Conservation (phyloP, 2,329 filamentous ascomycete species). For the Cercospora berteroae region DNA sequence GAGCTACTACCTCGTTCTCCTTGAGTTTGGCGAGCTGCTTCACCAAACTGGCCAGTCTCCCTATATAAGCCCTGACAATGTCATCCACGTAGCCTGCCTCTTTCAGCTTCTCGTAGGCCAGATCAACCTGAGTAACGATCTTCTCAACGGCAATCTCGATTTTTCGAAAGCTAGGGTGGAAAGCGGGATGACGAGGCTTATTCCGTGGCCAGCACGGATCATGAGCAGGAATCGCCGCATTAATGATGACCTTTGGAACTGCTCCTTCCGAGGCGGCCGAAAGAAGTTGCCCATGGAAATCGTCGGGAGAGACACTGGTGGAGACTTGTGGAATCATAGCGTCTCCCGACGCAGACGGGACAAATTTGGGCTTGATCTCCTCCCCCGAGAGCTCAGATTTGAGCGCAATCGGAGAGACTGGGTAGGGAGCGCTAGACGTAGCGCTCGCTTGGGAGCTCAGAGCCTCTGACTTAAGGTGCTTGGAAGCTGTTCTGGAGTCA, state of each 20-base stretch:
- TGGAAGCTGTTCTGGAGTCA: not conserved
- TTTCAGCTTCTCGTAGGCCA: too few species aligned
- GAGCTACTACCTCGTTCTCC: not conserved
- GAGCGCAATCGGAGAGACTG: not conserved
- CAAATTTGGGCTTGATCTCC: not conserved
- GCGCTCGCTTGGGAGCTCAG: not conserved
- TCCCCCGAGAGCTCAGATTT: not conserved
- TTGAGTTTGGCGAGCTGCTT: not conserved
- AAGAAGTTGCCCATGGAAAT: not conserved
- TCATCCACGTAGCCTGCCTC: too few species aligned
- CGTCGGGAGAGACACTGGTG: not conserved
- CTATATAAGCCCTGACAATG: too few species aligned
- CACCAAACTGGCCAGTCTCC: too few species aligned
- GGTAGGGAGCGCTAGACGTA: too few species aligned
- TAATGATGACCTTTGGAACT: not conserved
- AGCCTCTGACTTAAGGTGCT: not conserved
- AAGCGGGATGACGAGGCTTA: conserved; percentile 1
- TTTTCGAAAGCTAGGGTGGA: not conserved
- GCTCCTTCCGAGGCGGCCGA: not conserved
- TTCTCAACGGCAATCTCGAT: too few species aligned
- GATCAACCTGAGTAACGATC: too few species aligned
- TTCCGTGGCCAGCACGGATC: not conserved
- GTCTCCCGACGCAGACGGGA: not conserved
- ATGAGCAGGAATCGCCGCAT: not conserved
- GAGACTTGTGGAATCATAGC: not conserved